Evolutionary conservation across 2,329 filamentous ascomycete genomes (phyloP).

Genomic region (Sarocladium strictum): DNA sequence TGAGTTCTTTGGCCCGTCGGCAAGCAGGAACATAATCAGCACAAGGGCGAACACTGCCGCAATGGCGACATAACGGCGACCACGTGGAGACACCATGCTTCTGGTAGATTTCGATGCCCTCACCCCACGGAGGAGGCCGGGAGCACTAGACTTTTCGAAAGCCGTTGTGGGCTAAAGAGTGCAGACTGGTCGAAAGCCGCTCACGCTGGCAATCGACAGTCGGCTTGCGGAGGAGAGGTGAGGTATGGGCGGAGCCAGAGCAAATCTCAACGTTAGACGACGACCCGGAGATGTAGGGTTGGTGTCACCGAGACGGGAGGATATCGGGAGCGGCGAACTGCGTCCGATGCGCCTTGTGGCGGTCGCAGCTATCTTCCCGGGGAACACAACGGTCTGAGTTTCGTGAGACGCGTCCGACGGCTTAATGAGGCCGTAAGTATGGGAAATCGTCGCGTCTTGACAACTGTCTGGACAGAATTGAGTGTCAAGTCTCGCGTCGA

Average conservation of each 20-base stretch:
- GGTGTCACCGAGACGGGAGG: conserved; percentile 2
- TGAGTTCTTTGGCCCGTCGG: neutral
- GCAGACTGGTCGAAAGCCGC: conserved; percentile 5
- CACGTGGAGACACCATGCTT: conserved; percentile 8
- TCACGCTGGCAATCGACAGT: conserved; percentile 8
- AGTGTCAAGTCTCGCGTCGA: neutral
- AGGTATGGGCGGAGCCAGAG: neutral
- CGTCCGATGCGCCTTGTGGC: conserved; percentile 8
- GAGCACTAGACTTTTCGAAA: neutral
- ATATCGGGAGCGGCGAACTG: conserved; percentile 4
- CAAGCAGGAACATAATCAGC: conserved; percentile 9
- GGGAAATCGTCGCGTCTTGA: neutral
- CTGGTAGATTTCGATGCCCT: neutral
- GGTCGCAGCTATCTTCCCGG: neutral
- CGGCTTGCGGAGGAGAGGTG: neutral
- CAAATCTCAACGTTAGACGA: neutral
- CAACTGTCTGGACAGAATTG: neutral
- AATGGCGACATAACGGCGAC: conserved; percentile 10
- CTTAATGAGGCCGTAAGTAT: neutral
- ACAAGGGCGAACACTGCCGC: conserved; percentile 4
- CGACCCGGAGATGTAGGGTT: conserved; percentile 1
- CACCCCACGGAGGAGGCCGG: neutral
- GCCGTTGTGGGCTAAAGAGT: neutral
- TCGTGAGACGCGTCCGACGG: neutral
- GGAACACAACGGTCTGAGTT: neutral